Evolutionary conservation across 306 rosid species (phyloP).

Genomic region (Heteromeles arbutifolia): DNA sequence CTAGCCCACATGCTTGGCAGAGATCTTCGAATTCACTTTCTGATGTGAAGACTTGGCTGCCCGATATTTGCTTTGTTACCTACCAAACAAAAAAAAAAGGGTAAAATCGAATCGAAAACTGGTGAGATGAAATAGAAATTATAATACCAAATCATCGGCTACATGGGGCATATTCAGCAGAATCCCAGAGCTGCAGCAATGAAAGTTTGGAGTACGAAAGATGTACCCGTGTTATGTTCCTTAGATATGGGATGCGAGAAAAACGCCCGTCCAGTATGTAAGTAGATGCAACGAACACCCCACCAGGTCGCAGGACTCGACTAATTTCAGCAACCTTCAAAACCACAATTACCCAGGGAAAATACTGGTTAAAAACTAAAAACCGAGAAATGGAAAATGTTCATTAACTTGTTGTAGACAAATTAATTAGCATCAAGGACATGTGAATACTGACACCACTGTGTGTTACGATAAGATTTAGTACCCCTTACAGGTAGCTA

Average conservation of each 20-base stretch:
- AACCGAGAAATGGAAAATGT: neutral
- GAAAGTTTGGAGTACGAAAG: constrained; percentile 1
- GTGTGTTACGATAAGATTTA: neutral
- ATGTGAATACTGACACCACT: neutral
- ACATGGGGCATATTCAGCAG: neutral
- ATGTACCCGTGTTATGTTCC: constrained; percentile 49
- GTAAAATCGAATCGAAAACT: neutral
- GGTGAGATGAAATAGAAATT: neutral
- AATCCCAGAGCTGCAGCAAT: neutral
- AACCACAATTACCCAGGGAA: neutral
- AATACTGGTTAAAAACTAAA: neutral
- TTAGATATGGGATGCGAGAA: constrained; percentile 46
- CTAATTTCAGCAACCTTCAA: constrained; percentile 88
- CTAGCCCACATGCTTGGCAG: constrained; percentile 64
- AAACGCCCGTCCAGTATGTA: constrained; percentile 63
- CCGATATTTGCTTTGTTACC: constrained; percentile 43
- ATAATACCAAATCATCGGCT: neutral
- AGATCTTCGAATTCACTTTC: constrained; percentile 78
- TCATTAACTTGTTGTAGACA: neutral
- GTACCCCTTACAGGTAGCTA: neutral
- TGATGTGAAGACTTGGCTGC: constrained; percentile 44
- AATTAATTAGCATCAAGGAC: neutral
- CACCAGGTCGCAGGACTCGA: constrained; percentile 80
- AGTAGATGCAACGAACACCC: constrained; percentile 86
- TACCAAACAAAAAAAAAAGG: constrained; percentile 3